Evolutionary conservation across 148 eudicot species (phyloP).

Genomic region (Euryodendron excelsum): DNA sequence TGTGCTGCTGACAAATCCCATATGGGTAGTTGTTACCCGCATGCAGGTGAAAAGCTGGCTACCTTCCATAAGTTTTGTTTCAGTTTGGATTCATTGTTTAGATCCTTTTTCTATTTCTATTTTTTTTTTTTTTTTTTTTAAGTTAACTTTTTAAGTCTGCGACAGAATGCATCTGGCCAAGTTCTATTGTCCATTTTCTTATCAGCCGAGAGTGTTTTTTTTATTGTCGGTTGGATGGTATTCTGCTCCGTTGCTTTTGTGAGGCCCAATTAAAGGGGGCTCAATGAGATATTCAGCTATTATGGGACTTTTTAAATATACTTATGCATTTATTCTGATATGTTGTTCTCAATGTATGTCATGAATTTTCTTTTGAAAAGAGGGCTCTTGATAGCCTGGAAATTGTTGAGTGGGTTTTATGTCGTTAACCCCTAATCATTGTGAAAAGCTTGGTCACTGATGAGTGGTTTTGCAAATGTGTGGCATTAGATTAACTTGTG

Average conservation of each 20-base stretch:
- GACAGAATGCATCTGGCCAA: neutral
- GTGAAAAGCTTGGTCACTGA: neutral
- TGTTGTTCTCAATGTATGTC: neutral
- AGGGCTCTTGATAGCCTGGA: neutral
- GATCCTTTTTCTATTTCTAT: neutral
- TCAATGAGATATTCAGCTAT: neutral
- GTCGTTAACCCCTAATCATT: neutral
- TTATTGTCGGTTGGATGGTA: neutral
- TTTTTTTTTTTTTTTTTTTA: neutral
- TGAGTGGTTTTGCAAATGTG: neutral
- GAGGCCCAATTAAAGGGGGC: neutral
- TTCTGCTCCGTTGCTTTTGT: neutral
- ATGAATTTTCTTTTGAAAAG: neutral
- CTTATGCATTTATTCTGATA: neutral
- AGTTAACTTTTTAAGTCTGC: neutral
- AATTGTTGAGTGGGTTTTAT: neutral
- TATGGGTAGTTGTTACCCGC: slow-evolving; percentile 95
- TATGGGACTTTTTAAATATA: neutral
- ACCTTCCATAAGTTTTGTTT: slow-evolving; percentile 6
- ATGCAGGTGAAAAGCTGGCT: slow-evolving; percentile 69
- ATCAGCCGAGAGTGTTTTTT: neutral
- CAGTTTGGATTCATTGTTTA: neutral
- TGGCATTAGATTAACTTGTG: neutral
- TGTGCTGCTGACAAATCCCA: slow-evolving; percentile 96
- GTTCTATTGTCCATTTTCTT: neutral